These are phyloP conservation scores for Stachybotrys echinatus DNA, from an alignment of 2,329 filamentous ascomycete species.

Conservation along the genomic window DNA sequence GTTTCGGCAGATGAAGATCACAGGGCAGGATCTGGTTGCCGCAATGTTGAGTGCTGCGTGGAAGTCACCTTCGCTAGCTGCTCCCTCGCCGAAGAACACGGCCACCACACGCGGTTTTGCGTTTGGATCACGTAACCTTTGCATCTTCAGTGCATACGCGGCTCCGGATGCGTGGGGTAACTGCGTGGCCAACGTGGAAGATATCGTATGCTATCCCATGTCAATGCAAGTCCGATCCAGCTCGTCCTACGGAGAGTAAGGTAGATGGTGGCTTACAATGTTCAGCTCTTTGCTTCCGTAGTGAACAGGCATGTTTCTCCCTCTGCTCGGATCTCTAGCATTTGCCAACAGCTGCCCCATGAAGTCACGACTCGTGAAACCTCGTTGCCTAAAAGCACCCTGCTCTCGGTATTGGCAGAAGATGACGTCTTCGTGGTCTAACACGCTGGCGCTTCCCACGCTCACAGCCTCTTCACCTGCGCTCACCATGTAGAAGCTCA, in stretches of 20 bases:
- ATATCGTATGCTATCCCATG: conserved; percentile 63
- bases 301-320: conserved; percentile 96
- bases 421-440: conserved; percentile 80
- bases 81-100: conserved; percentile 88
- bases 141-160: conserved; percentile 82
- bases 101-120: conserved; percentile 64
- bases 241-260: no score
- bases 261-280: conserved; percentile 52
- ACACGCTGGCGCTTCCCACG: conserved; percentile 78
- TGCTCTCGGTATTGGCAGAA: conserved; percentile 95
- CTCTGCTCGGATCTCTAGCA: conserved; percentile 69
- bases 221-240: conserved; percentile 4
- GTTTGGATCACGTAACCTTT: conserved; percentile 66
- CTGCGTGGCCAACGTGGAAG: conserved; percentile 81
- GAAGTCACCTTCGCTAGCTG: conserved; percentile 87
- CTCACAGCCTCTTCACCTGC: conserved; percentile 93
- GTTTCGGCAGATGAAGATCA: conserved; percentile 87
- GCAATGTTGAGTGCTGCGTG: conserved; percentile 89
- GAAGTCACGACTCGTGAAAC: conserved; percentile 81
- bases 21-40: conserved; percentile 79
- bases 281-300: conserved; percentile 82
- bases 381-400: conserved; percentile 84
- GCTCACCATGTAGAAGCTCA: conserved; percentile 97
- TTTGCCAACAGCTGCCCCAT: conserved; percentile 96
- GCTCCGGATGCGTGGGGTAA: conserved; percentile 84